Conservation (phyloP, 164 flowering plant genomes). For the Vitis vinifera region ASM3070453v1 NC_081806.1:7956501-7957000, state of each 20-base stretch:
- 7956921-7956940: constrained; percentile 62
- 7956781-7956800: constrained; percentile 52
- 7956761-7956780: constrained; percentile 39
- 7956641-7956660: too few species aligned
- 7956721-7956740: constrained; percentile 57
- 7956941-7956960: constrained; percentile 58
- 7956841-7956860: constrained; percentile 17
- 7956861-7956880: constrained; percentile 55
- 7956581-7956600: not conserved
- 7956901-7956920: constrained; percentile 62
- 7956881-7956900: constrained; percentile 42
- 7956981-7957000: constrained; percentile 36
- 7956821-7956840: constrained; percentile 16
- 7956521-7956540: too few species aligned
- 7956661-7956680: not conserved
- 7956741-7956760: constrained; percentile 39
- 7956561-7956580: too few species aligned
- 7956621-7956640: not conserved
- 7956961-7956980: constrained; percentile 89
- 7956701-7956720: constrained; percentile 85
- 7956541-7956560: too few species aligned
- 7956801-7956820: constrained; percentile 35
- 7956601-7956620: not conserved
- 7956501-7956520: too few species aligned
- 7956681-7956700: not conserved